Evolutionary conservation across 768 basidiomycete species (phyloP).

Genomic region (Termitomyces titanicus): DNA sequence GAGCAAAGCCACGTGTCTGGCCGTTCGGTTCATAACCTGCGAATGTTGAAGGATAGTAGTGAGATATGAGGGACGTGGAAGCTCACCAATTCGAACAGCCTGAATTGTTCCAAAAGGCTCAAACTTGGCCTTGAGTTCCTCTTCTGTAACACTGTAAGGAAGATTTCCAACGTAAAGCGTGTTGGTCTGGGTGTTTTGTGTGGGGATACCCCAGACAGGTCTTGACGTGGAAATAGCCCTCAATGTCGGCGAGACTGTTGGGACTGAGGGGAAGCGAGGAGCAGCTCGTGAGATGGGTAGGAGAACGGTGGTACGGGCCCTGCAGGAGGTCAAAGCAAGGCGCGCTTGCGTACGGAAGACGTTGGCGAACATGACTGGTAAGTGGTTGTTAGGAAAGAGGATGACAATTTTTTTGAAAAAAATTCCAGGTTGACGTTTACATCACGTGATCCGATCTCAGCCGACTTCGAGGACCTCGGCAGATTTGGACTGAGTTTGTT

Average conservation of each 20-base stretch:
- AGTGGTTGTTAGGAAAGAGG: background rate
- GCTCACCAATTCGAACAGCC: slow-evolving; percentile 37
- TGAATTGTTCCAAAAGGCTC: slow-evolving; percentile 38
- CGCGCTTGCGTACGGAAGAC: slow-evolving; percentile 34
- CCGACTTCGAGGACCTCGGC: no score
- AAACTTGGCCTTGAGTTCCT: slow-evolving; percentile 38
- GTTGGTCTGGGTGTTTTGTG: slow-evolving; percentile 12
- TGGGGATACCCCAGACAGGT: background rate
- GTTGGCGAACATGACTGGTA: slow-evolving; percentile 32
- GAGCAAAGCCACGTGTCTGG: slow-evolving; percentile 38
- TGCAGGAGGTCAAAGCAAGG: slow-evolving; percentile 23
- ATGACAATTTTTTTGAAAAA: slow-evolving; percentile 3
- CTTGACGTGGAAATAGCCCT: slow-evolving; percentile 19
- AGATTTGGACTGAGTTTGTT: no score
- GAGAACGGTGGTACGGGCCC: slow-evolving; percentile 11
- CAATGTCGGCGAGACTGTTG: background rate
- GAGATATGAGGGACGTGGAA: background rate
- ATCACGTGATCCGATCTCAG: slow-evolving; percentile 1
- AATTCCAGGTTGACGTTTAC: slow-evolving; percentile 6
- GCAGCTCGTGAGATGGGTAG: background rate
- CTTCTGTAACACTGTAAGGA: slow-evolving; percentile 41
- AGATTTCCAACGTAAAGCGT: slow-evolving; percentile 49
- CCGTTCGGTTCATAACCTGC: slow-evolving; percentile 28
- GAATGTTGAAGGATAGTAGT: background rate
- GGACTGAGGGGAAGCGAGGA: background rate